phyloP scores from a whole-genome alignment of 129 eudicot genomes.

The Tanacetum coccineum region DNA sequence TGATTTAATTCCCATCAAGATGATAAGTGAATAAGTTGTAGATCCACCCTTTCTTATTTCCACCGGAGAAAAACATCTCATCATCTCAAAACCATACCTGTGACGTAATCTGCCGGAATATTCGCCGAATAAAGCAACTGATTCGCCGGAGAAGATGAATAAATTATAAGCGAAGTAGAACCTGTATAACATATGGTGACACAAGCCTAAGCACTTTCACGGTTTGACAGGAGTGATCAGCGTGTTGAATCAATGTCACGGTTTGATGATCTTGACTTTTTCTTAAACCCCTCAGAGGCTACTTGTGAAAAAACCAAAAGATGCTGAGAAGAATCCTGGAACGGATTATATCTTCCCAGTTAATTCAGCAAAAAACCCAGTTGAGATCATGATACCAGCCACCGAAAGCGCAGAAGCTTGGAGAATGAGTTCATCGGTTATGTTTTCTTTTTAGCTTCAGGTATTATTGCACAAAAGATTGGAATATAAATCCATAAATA shows the following conservation, averaged over 20 bases:
- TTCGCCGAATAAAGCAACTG: no score
- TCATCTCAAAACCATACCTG: no score
- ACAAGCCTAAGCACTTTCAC: no score
- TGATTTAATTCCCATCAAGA: no score
- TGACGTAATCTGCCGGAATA: no score
- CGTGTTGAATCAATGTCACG: constrained; percentile 43
- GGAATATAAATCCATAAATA: no score
- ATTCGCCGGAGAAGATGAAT: no score
- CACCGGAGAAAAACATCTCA: no score
- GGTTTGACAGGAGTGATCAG: constrained; percentile 28
- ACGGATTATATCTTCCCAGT: constrained; percentile 29
- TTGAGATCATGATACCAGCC: constrained; percentile 27
- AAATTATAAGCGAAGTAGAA: no score
- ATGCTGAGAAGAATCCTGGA: constrained; percentile 27
- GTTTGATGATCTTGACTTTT: constrained; percentile 67
- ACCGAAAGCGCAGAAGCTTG: constrained; percentile 30
- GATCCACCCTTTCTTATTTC: no score
- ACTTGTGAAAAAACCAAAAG: constrained; percentile 27
- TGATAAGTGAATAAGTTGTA: no score
- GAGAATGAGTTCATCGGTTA: constrained; percentile 46
- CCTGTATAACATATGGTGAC: no score
- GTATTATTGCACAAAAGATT: constrained; percentile 22
- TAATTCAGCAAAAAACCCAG: constrained; percentile 27
- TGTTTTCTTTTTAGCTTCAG: constrained; percentile 35
- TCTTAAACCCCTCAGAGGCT: constrained; percentile 53